Evolutionary conservation across 768 basidiomycete genomes (phyloP).

Genomic region (Leccinum boreale): DNA sequence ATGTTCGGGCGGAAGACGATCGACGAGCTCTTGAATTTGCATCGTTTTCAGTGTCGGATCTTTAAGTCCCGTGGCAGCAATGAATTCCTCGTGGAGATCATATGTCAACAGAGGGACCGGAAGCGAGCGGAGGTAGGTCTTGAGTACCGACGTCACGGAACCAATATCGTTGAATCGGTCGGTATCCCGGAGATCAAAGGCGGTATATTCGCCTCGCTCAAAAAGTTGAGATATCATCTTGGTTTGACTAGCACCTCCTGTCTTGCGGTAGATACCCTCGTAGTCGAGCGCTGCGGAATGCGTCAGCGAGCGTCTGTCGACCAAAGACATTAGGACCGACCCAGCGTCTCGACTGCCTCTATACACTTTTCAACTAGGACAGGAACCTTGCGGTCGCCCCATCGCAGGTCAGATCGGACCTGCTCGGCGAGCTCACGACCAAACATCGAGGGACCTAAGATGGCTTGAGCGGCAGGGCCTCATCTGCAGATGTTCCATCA

Average conservation of each 20-base stretch:
- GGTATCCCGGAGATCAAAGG: slow-evolving; percentile 84
- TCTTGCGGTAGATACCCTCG: slow-evolving; percentile 98
- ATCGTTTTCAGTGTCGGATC: slow-evolving; percentile 59
- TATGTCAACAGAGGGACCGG: slow-evolving; percentile 90
- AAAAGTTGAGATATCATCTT: slow-evolving; percentile 94
- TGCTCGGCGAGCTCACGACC: slow-evolving; percentile 88
- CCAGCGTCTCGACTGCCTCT: slow-evolving; percentile 82
- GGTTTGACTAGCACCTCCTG: slow-evolving; percentile 87
- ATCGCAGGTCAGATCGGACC: slow-evolving; percentile 61
- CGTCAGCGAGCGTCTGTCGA: background rate
- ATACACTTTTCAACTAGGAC: slow-evolving; percentile 96
- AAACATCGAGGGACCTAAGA: slow-evolving; percentile 83
- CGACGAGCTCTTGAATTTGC: slow-evolving; percentile 64
- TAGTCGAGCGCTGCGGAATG: slow-evolving; percentile 76
- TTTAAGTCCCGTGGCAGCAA: slow-evolving; percentile 66
- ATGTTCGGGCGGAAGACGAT: slow-evolving; percentile 80
- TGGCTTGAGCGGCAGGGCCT: slow-evolving; percentile 18
- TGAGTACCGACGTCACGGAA: slow-evolving; percentile 93
- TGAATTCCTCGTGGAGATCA: slow-evolving; percentile 88
- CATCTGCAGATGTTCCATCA: background rate
- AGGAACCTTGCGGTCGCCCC: slow-evolving; percentile 66
- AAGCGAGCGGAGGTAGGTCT: slow-evolving; percentile 92
- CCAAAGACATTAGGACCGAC: slow-evolving; percentile 40
- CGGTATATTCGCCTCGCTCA: slow-evolving; percentile 83
- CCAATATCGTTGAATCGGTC: slow-evolving; percentile 97